Conservation (phyloP, 2,329 filamentous ascomycete species). For the Hypoxylon sp. region DNA sequence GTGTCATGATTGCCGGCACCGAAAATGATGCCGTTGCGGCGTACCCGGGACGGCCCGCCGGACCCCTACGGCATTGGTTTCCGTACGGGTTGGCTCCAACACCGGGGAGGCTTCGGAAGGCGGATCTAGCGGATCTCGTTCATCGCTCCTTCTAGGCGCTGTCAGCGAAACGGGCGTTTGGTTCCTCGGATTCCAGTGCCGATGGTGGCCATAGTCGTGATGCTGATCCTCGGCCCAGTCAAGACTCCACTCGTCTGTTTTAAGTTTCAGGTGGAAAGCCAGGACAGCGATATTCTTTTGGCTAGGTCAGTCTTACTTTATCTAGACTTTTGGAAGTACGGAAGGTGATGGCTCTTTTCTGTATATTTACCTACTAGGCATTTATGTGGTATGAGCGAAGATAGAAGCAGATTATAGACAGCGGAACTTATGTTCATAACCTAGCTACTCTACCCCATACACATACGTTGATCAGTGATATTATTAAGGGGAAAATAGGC, state of each 20-base stretch:
- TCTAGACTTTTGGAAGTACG: not conserved
- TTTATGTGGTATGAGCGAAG: no score
- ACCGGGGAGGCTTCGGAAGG: conserved; percentile 53
- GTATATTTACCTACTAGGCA: no score
- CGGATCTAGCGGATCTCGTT: conserved; percentile 55
- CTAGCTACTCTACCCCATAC: no score
- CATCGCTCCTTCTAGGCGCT: conserved; percentile 19
- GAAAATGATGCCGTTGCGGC: conserved; percentile 51
- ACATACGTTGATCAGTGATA: no score
- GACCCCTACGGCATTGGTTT: conserved; percentile 58
- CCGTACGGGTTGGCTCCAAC: conserved; percentile 55
- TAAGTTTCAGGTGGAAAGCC: not conserved
- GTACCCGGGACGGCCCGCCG: conserved; percentile 55
- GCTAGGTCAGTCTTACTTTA: not conserved
- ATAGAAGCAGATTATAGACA: no score
- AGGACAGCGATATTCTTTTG: not conserved
- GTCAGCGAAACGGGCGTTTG: not conserved
- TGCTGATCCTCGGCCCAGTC: not conserved
- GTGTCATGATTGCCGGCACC: conserved; percentile 60
- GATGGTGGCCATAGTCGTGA: not conserved
- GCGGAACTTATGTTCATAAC: no score
- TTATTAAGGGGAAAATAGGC: no score
- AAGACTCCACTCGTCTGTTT: not conserved
- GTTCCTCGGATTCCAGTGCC: not conserved
- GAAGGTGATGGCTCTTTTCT: no score